Conservation (phyloP, 441 rosid species). For the Raphanus hybrid region DNA sequence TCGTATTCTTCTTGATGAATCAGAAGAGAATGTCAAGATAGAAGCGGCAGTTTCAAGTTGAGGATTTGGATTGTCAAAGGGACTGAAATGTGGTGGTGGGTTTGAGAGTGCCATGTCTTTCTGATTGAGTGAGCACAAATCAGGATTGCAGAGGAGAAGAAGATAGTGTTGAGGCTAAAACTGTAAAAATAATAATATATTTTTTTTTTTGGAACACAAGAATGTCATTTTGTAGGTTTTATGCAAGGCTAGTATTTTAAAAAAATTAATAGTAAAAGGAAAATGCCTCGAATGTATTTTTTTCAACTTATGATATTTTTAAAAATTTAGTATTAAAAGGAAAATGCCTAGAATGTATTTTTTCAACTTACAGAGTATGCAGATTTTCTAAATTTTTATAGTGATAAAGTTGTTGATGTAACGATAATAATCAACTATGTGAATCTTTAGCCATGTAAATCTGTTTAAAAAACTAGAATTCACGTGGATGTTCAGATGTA, state of each 20-base stretch:
- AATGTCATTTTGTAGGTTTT: background rate
- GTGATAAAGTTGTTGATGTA: background rate
- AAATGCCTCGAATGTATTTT: background rate
- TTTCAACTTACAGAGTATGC: background rate
- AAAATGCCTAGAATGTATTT: background rate
- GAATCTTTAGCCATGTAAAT: background rate
- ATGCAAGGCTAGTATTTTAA: background rate
- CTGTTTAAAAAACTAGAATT: background rate
- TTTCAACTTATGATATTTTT: background rate
- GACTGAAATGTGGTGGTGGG: slow-evolving; percentile 23
- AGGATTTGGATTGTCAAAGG: slow-evolving; percentile 10
- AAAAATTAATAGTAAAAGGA: background rate
- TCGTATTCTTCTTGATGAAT: slow-evolving; percentile 24
- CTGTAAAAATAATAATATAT: background rate
- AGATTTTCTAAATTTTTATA: background rate
- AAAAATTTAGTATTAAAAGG: background rate
- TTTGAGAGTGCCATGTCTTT: slow-evolving; percentile 35
- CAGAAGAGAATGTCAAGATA: slow-evolving; percentile 3
- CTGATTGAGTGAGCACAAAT: slow-evolving; percentile 16
- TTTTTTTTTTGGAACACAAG: too few species aligned
- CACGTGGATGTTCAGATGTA: background rate
- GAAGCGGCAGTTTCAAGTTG: slow-evolving; percentile 8
- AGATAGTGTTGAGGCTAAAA: slow-evolving; percentile 30
- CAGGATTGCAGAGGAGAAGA: slow-evolving; percentile 9
- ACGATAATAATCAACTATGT: background rate